Evolutionary conservation across 2,329 filamentous ascomycete species (phyloP).

Genomic region (Mycocentrospora acerina): DNA sequence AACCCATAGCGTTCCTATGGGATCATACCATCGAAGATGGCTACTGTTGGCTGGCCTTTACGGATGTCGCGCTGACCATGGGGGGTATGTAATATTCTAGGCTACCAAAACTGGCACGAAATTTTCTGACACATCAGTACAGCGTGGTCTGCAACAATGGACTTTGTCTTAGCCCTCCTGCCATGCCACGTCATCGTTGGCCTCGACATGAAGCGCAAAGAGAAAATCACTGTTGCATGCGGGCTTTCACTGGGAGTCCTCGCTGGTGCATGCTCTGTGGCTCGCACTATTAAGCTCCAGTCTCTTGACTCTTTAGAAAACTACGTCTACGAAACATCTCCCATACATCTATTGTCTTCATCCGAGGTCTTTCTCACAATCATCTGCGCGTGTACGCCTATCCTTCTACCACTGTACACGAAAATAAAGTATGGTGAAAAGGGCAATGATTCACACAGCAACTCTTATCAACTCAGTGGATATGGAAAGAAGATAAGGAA

Average conservation of each 20-base stretch:
- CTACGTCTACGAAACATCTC: slow-evolving; percentile 36
- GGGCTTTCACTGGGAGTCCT: slow-evolving; percentile 35
- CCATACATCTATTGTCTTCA: slow-evolving; percentile 35
- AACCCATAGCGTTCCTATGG: slow-evolving; percentile 30
- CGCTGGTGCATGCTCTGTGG: slow-evolving; percentile 34
- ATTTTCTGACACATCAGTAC: slow-evolving; percentile 4
- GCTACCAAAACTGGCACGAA: neutral
- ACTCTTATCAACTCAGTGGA: slow-evolving; percentile 24
- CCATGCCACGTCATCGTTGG: slow-evolving; percentile 37
- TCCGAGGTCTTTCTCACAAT: slow-evolving; percentile 52
- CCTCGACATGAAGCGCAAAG: slow-evolving; percentile 39
- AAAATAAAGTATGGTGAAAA: slow-evolving; percentile 22
- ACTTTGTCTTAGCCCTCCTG: slow-evolving; percentile 39
- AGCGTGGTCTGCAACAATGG: slow-evolving; percentile 37
- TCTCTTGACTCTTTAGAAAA: slow-evolving; percentile 28
- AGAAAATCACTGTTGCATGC: slow-evolving; percentile 34
- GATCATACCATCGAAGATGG: slow-evolving; percentile 26
- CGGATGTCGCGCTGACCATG: slow-evolving; percentile 29
- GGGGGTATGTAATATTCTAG: slow-evolving; percentile 13
- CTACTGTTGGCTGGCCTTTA: slow-evolving; percentile 31
- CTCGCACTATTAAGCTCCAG: slow-evolving; percentile 33
- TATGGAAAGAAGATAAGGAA: slow-evolving; percentile 18
- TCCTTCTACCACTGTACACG: slow-evolving; percentile 45
- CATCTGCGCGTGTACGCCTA: slow-evolving; percentile 56
- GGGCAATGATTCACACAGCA: slow-evolving; percentile 15